Percentiles rank a stretch among this genome's conserved stretches.
Evolutionary conservation across 148 eudicot species (phyloP).

Genomic region (Rhododendron kiyosumense): DNA sequence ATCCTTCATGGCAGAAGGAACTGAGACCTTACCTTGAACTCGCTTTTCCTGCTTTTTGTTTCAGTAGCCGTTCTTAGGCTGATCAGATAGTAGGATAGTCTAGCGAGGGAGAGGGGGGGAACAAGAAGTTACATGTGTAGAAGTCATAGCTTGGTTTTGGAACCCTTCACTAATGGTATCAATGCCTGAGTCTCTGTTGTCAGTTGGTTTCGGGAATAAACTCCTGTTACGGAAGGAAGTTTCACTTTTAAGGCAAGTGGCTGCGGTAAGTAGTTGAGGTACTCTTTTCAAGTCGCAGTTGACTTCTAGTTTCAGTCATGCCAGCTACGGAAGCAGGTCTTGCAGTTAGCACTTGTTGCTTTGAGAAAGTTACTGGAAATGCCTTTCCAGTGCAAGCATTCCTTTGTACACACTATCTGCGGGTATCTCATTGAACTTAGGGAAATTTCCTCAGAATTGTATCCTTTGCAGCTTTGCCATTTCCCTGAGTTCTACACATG

Average conservation of each 20-base stretch:
- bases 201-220: not conserved
- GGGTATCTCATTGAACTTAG: not conserved
- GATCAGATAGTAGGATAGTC: not conserved
- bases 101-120: not conserved
- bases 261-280: not conserved
- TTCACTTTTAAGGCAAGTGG: not conserved
- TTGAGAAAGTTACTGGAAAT: not conserved
- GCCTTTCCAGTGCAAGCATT: not conserved
- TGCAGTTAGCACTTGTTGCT: not conserved
- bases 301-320: not conserved
- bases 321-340: not conserved
- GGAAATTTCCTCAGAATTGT: not conserved
- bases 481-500: not conserved
- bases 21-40: not conserved
- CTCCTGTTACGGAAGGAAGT: not conserved
- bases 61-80: no score
- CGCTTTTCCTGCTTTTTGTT: no score
- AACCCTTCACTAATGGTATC: not conserved
- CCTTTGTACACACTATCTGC: not conserved
- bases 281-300: not conserved
- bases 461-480: not conserved
- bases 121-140: not conserved
- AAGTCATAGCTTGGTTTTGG: not conserved
- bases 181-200: not conserved
- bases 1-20: not conserved